phyloP scores from a whole-genome alignment of 2,329 filamentous ascomycete genomes.

The Madurella mycetomatis region DNA sequence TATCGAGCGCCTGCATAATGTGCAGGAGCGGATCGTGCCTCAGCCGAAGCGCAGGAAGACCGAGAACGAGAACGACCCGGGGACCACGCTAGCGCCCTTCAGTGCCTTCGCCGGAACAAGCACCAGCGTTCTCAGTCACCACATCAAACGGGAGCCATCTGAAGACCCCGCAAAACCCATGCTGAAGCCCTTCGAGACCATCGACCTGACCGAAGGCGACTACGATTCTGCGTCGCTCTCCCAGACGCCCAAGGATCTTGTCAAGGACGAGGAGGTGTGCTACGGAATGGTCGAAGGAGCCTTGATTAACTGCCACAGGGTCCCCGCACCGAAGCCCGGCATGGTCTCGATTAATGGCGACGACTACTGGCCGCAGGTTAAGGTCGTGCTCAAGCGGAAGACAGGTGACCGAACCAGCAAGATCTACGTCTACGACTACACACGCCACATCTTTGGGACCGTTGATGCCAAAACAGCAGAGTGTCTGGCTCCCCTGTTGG shows the following conservation, averaged over 20 bases:
- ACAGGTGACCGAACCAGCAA: slow-evolving; percentile 50
- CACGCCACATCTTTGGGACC: slow-evolving; percentile 67
- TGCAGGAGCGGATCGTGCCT: slow-evolving; percentile 59
- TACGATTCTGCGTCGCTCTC: slow-evolving; percentile 52
- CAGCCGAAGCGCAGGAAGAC: slow-evolving; percentile 65
- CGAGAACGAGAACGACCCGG: slow-evolving; percentile 47
- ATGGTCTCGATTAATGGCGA: slow-evolving; percentile 54
- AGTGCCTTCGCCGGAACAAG: slow-evolving; percentile 43
- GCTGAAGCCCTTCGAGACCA: slow-evolving; percentile 38
- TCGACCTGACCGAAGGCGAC: slow-evolving; percentile 59
- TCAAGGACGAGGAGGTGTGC: slow-evolving; percentile 68
- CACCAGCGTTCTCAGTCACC: slow-evolving; percentile 58
- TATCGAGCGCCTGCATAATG: slow-evolving; percentile 72
- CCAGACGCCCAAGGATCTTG: slow-evolving; percentile 56
- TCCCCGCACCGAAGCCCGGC: slow-evolving; percentile 65
- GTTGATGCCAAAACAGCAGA: slow-evolving; percentile 64
- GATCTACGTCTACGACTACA: slow-evolving; percentile 71
- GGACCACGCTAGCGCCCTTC: slow-evolving; percentile 16
- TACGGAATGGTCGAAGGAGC: slow-evolving; percentile 71
- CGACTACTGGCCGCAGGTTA: slow-evolving; percentile 67
- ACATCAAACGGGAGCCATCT: slow-evolving; percentile 58
- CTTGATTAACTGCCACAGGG: slow-evolving; percentile 59
- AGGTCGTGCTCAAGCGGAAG: slow-evolving; percentile 62
- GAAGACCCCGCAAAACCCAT: slow-evolving; percentile 34
- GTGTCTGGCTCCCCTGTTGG: slow-evolving; percentile 68